These are phyloP conservation scores for Paecilomyces fulvus DNA, from an alignment of 2,329 filamentous ascomycete genomes.

Conservation along the genomic window DNA sequence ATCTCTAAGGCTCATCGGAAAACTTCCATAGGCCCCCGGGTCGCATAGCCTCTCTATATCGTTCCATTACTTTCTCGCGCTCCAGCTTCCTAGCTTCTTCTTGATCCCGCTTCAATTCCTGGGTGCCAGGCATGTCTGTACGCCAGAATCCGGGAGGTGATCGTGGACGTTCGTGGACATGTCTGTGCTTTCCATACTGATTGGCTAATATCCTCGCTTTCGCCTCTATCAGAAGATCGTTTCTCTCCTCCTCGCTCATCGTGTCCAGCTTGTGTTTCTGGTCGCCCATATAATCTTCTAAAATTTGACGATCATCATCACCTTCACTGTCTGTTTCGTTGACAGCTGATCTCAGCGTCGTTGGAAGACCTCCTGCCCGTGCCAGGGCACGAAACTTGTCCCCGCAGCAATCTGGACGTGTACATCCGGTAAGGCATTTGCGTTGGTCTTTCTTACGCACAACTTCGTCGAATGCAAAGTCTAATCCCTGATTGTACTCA, in stretches of 20 bases:
- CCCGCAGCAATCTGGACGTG: slow-evolving; percentile 67
- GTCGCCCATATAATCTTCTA: slow-evolving; percentile 49
- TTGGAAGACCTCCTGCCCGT: slow-evolving; percentile 25
- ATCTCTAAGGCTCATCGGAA: slow-evolving; percentile 57
- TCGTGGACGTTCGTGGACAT: slow-evolving; percentile 59
- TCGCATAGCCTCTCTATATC: slow-evolving; percentile 74
- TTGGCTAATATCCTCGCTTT: slow-evolving; percentile 66
- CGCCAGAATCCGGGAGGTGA: slow-evolving; percentile 89
- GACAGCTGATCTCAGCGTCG: not conserved
- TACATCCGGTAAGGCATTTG: slow-evolving; percentile 65
- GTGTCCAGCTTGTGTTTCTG: slow-evolving; percentile 23
- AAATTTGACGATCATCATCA: slow-evolving; percentile 15
- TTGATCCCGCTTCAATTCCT: slow-evolving; percentile 62
- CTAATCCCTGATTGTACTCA: slow-evolving; percentile 57
- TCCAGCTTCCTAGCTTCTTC: slow-evolving; percentile 57
- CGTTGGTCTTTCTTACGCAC: slow-evolving; percentile 63
- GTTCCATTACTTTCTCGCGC: slow-evolving; percentile 57
- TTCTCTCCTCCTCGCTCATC: slow-evolving; percentile 54
- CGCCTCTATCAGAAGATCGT: slow-evolving; percentile 65
- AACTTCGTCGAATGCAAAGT: slow-evolving; percentile 66
- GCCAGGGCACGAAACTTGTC: slow-evolving; percentile 62
- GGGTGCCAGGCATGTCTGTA: slow-evolving; percentile 79
- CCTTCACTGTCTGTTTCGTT: slow-evolving; percentile 12
- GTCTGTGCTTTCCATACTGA: slow-evolving; percentile 66
- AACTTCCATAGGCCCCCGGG: slow-evolving; percentile 71